Evolutionary conservation across 139 green algal species (phyloP), one percentile per base, ranked within the genome.

Genomic region (Ettlia oleoabundans): DNA sequence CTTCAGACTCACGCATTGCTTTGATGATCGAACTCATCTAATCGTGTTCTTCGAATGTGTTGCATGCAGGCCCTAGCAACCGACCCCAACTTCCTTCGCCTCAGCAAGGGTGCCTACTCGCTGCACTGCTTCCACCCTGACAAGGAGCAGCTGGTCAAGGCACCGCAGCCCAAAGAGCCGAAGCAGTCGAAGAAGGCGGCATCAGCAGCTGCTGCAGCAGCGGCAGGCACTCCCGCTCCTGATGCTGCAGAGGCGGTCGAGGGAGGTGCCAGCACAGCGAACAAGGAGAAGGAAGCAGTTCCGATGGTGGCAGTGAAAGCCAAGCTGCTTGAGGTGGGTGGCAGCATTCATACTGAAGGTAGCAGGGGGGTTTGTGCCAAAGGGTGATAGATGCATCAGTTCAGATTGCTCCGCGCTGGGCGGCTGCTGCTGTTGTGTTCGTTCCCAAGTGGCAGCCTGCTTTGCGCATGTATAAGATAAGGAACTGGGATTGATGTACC

Each of bases 81-180:
- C 41, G 82, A 86, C 41, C 55, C 70, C 77, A 82, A 83, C 70
- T 86, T 86, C 74, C 13, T 80, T 3, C 69, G 70, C 24, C 38
- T 86, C 33, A 42, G 38, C 53, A 69, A 75, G 42, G 82, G 82
- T 22, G 61, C 63, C 42, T 86, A 86, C 77, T 78, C 61, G 22
- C 77, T 86, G 58, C 82, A 86, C 43, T 72, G 66, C 69, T 69
- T 86, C 61, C 73, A 82, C 63, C 73, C 82, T 26, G 42, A 86
- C 41, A 69, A 65, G 69, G 62, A 74, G 73, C 52, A 82, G 51
- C 67, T 80, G 41, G 64, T 55, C 22, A 47, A 64, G 42, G 64
- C 37, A 32, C 32, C 22, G 4, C 40, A 30, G 42, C 72, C 80
- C 41, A 80, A 80, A 24, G 33, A 80, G 42, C 13, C 21, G 10